These are phyloP conservation scores for Corynespora cassiicola DNA, from an alignment of 2,329 filamentous ascomycete genomes.

Conservation along the genomic window DNA sequence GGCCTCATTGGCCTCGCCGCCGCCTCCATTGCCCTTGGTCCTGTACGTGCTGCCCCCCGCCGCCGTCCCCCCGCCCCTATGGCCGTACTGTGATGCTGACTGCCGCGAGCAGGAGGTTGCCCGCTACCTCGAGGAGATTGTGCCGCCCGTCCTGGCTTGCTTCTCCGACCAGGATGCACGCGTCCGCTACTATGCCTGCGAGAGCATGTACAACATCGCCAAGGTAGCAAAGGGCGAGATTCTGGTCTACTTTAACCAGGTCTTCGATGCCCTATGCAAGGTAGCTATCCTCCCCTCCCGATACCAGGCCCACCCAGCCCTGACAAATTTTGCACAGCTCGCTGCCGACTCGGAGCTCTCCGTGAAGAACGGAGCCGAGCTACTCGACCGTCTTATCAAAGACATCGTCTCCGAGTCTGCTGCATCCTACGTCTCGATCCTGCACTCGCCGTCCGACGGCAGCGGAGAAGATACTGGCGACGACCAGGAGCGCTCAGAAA, in stretches of 20 bases:
- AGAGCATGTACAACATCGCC: conserved; percentile 99
- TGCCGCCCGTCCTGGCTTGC: conserved; percentile 94
- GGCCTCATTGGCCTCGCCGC: conserved; percentile 94
- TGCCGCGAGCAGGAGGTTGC: conserved; percentile 92
- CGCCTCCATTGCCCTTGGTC: conserved; percentile 91
- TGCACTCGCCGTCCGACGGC: conserved; percentile 68
- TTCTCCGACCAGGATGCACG: conserved; percentile 98
- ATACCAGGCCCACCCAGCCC: conserved; percentile 7
- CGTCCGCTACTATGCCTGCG: conserved; percentile 96
- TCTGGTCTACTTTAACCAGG: conserved; percentile 95
- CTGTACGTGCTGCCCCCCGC: conserved; percentile 72
- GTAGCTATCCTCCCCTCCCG: conserved; percentile 53
- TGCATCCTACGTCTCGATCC: conserved; percentile 89
- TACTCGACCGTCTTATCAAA: conserved; percentile 92
- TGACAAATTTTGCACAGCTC: conserved; percentile 63
- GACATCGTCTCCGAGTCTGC: conserved; percentile 96
- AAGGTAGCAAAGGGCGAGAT: conserved; percentile 99
- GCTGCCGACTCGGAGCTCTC: conserved; percentile 95
- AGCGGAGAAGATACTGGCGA: conserved; percentile 48
- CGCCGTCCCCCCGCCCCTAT: no score
- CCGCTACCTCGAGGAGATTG: conserved; percentile 89
- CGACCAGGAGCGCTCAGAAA: conserved; percentile 26
- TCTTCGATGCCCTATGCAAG: conserved; percentile 97
- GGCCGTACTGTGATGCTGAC: no score
- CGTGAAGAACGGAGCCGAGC: conserved; percentile 96